Conservation (phyloP, 306 rosid species). For the Adenanthera pavonina region DNA sequence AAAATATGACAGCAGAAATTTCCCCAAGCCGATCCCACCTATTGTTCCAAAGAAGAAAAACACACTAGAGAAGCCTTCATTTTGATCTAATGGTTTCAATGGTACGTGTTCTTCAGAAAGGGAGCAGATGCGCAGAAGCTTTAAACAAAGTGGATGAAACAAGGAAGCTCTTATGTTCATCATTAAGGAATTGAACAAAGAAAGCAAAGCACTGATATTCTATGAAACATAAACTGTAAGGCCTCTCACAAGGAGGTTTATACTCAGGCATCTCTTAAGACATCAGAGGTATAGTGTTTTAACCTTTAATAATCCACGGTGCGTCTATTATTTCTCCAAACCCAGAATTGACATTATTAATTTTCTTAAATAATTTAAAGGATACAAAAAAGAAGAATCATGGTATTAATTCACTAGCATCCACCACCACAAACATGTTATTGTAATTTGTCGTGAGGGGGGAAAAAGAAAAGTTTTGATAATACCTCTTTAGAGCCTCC, state of each 20-base stretch:
- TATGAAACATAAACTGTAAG: background rate
- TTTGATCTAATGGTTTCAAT: background rate
- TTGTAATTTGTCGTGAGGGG: slow-evolving; percentile 3
- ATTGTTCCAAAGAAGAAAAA: background rate
- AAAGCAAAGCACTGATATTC: background rate
- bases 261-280: no score
- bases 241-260: background rate
- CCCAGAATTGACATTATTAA: background rate
- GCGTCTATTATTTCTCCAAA: background rate
- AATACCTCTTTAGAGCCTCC: slow-evolving; percentile 24
- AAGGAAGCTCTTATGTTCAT: background rate
- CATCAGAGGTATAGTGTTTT: background rate
- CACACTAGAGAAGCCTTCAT: background rate
- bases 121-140: no score
- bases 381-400: slow-evolving; percentile 18
- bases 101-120: no score
- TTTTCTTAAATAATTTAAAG: background rate
- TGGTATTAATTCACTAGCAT: slow-evolving; percentile 20
- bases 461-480: slow-evolving; percentile 17
- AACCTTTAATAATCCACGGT: no score
- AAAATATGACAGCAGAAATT: background rate
- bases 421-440: slow-evolving; percentile 35
- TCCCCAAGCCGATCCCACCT: background rate
- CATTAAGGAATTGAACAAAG: background rate
- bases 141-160: background rate